Percentiles rank a stretch among this genome's conserved stretches.
Evolutionary conservation across 1,139 yeast species (phyloP).

Genomic region (Suhomyces wounanorum): DNA sequence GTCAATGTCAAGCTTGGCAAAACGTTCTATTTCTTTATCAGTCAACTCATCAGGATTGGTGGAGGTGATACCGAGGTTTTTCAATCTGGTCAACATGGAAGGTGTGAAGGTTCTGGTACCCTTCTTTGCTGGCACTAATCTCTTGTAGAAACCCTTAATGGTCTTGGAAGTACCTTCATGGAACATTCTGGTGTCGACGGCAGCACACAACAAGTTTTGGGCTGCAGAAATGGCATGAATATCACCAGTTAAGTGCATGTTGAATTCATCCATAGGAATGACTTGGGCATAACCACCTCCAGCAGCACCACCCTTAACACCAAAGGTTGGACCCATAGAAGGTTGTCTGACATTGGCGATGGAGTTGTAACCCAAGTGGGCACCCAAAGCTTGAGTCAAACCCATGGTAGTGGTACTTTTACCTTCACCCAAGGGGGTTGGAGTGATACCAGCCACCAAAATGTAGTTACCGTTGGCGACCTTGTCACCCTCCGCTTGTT

Average conservation of each 20-base stretch:
- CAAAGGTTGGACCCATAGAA: constrained; percentile 98
- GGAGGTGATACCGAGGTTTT: constrained; percentile 78
- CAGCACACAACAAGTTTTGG: constrained; percentile 93
- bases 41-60: constrained; percentile 83
- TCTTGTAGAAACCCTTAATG: constrained; percentile 77
- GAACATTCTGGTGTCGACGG: constrained; percentile 96
- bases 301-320: constrained; percentile 99
- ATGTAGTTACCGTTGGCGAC: constrained; percentile 79
- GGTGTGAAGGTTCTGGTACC: constrained; percentile 77
- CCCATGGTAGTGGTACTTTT: constrained; percentile 97
- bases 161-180: constrained; percentile 91
- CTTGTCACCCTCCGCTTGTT: constrained; percentile 50
- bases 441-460: constrained; percentile 95
- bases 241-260: constrained; percentile 97
- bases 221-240: constrained; percentile 97
- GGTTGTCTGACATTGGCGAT: constrained; percentile 98
- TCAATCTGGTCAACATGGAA: constrained; percentile 76
- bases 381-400: constrained; percentile 93
- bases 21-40: constrained; percentile 69
- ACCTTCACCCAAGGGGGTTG: constrained; percentile 98
- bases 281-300: constrained; percentile 99
- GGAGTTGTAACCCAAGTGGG: constrained; percentile 81
- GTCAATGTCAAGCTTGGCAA: constrained; percentile 88
- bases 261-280: constrained; percentile 98
- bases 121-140: constrained; percentile 86